A percentile compares a stretch with the other conserved stretches of the same genome.
These are phyloP conservation scores for Corylus heterophylla DNA, from an alignment of 306 rosid species.

Conservation along the genomic window DNA sequence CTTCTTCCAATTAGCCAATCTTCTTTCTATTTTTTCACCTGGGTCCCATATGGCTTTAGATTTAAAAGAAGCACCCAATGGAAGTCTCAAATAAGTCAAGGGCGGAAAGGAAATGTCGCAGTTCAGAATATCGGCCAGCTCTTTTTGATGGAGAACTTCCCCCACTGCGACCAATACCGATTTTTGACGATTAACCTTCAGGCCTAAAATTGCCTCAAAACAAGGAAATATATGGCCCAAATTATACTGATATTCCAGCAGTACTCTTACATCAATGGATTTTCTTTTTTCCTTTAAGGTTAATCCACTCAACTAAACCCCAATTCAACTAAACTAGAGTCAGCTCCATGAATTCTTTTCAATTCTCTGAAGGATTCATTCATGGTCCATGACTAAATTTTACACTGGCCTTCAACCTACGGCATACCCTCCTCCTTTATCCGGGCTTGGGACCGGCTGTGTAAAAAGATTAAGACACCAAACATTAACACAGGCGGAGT, in stretches of 20 bases:
- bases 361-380: not conserved
- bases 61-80: too few relatives aligned
- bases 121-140: too few relatives aligned
- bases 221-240: too few relatives aligned
- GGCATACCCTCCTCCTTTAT: constrained; percentile 1
- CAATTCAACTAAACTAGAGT: not conserved
- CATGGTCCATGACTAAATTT: not conserved
- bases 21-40: too few relatives aligned
- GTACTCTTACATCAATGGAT: not conserved
- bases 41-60: too few relatives aligned
- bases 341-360: not conserved
- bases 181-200: too few relatives aligned
- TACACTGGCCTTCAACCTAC: not conserved
- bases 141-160: too few relatives aligned
- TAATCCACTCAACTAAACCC: not conserved
- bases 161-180: too few relatives aligned
- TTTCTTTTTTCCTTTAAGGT: not conserved
- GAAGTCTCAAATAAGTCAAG: too few relatives aligned
- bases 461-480: not conserved
- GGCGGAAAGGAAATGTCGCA: too few relatives aligned
- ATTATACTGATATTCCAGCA: not conserved
- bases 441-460: constrained; percentile 10
- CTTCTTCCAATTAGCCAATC: too few relatives aligned
- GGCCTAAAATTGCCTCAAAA: too few relatives aligned
- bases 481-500: constrained; percentile 2